Percentiles rank a stretch among this genome's conserved stretches.
These are phyloP conservation scores for Tetrapisispora pingtungensis DNA, from an alignment of 805 yeast genomes.

Conservation along the genomic window DNA sequence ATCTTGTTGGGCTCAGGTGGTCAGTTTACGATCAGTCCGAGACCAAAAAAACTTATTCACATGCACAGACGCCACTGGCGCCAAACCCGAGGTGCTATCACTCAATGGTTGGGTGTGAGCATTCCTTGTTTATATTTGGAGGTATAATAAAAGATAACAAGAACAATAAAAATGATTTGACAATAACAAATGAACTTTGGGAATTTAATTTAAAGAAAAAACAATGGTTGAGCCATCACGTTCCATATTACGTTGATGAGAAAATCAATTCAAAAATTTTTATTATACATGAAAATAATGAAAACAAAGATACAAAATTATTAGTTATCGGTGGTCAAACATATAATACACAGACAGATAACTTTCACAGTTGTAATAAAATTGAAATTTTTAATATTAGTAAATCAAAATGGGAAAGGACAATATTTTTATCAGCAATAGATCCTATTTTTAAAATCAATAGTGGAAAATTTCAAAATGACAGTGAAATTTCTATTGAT, in stretches of 20 bases:
- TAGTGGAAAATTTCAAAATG: too few relatives aligned
- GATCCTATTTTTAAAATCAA: constrained; percentile 14
- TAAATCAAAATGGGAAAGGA: constrained; percentile 25
- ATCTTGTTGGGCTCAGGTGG: neutral
- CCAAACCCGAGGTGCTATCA: constrained; percentile 42
- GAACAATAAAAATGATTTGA: constrained; percentile 18
- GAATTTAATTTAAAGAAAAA: constrained; percentile 42
- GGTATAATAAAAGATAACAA: constrained; percentile 30
- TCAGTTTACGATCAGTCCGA: neutral
- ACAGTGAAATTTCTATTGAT: constrained; percentile 23
- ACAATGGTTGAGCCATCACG: constrained; percentile 34
- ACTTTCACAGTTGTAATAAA: constrained; percentile 9
- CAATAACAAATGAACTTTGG: constrained; percentile 63
- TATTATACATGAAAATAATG: constrained; percentile 17
- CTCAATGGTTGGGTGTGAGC: constrained; percentile 41
- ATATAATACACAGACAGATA: constrained; percentile 18
- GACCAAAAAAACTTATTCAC: neutral
- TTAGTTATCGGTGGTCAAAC: constrained; percentile 28
- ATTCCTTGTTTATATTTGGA: constrained; percentile 53
- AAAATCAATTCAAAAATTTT: neutral
- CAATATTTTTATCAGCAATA: constrained; percentile 22
- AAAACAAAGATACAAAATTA: constrained; percentile 21
- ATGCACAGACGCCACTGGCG: too few relatives aligned
- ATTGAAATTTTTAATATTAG: constrained; percentile 26
- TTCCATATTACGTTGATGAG: constrained; percentile 33